Conservation (phyloP, 139 green algal species). For the Eudorina sp. region DNA sequence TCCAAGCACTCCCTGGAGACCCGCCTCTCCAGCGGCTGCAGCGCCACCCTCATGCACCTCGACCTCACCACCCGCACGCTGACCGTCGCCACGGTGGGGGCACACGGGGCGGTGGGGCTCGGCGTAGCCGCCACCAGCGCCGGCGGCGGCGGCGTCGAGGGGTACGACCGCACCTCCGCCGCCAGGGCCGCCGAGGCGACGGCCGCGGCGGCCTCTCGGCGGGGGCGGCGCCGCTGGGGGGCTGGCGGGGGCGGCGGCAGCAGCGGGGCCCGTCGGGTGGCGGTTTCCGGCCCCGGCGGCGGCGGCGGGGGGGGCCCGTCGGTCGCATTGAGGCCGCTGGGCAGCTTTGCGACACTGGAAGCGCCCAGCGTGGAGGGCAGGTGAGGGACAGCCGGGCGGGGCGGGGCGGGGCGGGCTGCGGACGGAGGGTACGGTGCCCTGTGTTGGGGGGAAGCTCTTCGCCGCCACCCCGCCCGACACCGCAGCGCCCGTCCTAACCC, state of each 20-base stretch:
- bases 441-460: background rate
- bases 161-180: background rate
- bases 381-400: too few relatives aligned
- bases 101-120: background rate
- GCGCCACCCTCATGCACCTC: constrained; percentile 22
- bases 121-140: background rate
- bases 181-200: background rate
- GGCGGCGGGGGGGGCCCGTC: too few relatives aligned
- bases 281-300: too few relatives aligned
- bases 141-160: background rate
- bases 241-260: background rate
- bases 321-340: background rate
- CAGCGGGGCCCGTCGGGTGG: too few relatives aligned
- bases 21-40: constrained; percentile 19
- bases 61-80: background rate
- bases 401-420: background rate
- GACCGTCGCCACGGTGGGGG: constrained; percentile 7
- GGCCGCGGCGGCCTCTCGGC: background rate
- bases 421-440: background rate
- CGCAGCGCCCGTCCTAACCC: too few relatives aligned
- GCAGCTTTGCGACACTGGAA: background rate
- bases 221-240: background rate
- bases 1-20: background rate
- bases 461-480: too few relatives aligned
- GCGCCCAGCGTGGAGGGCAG: background rate